A percentile compares a stretch with the other conserved stretches of the same genome.
Conservation (phyloP, 2,329 filamentous ascomycete species). For the Lizonia empirigonia region DNA sequence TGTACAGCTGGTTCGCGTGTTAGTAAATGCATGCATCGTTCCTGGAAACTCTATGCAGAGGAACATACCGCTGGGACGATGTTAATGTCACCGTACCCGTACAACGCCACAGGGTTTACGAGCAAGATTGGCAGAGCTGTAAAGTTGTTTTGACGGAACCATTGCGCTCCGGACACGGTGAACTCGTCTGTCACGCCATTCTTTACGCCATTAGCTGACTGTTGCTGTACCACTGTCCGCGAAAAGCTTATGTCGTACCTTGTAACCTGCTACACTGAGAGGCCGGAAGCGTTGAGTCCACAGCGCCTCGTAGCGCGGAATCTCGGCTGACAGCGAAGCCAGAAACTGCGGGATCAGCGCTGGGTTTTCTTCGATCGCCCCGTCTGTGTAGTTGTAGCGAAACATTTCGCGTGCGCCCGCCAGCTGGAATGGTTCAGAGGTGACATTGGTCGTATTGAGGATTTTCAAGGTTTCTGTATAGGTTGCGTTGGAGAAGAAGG, state of each 20-base stretch:
- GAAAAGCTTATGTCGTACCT: slow-evolving; percentile 30
- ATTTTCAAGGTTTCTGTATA: slow-evolving; percentile 46
- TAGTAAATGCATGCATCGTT: slow-evolving; percentile 32
- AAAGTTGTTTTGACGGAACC: slow-evolving; percentile 46
- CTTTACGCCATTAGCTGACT: slow-evolving; percentile 32
- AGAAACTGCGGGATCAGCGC: slow-evolving; percentile 30
- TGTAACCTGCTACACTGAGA: slow-evolving; percentile 42
- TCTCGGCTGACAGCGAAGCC: slow-evolving; percentile 36
- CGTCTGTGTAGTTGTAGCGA: slow-evolving; percentile 42
- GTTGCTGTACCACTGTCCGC: slow-evolving; percentile 14
- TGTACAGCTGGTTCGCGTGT: slow-evolving; percentile 45
- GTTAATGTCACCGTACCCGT: slow-evolving; percentile 48
- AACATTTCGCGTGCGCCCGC: slow-evolving; percentile 42
- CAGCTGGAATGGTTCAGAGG: slow-evolving; percentile 39
- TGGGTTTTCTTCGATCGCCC: slow-evolving; percentile 32
- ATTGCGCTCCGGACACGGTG: slow-evolving; percentile 43
- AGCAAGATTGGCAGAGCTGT: slow-evolving; percentile 42
- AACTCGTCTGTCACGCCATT: slow-evolving; percentile 45
- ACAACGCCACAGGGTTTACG: slow-evolving; percentile 45
- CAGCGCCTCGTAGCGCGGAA: slow-evolving; percentile 41
- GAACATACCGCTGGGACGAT: slow-evolving; percentile 46
- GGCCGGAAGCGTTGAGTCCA: slow-evolving; percentile 43
- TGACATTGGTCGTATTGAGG: slow-evolving; percentile 41
- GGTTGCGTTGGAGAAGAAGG: slow-evolving; percentile 47
- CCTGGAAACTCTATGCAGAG: slow-evolving; percentile 25